These are phyloP conservation scores for Pythium brachiatum DNA, from an alignment of 352 stramenopile genomes.

Conservation along the genomic window DNA sequence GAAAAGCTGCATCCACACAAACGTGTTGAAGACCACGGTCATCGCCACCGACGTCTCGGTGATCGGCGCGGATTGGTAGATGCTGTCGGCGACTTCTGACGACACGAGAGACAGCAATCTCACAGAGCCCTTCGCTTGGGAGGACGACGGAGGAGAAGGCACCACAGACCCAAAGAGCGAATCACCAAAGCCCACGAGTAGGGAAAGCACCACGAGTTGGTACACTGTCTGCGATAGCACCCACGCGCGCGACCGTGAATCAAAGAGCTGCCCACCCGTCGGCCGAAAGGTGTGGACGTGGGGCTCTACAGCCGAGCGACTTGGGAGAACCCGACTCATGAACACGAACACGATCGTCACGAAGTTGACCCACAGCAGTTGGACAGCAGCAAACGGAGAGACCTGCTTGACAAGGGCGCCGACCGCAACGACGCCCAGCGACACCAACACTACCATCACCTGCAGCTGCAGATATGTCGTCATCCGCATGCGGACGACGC, in stretches of 20 bases:
- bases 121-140: background rate
- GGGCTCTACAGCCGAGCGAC: background rate
- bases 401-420: background rate
- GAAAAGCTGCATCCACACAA: slow-evolving; percentile 32
- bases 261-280: background rate
- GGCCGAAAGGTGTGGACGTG: background rate
- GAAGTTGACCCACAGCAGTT: background rate
- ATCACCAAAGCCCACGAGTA: background rate
- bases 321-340: background rate
- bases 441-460: background rate
- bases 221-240: background rate
- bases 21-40: slow-evolving; percentile 29
- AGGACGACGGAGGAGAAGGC: no score
- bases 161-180: background rate
- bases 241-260: background rate
- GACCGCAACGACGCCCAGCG: background rate
- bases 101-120: background rate
- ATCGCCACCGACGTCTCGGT: background rate
- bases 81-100: background rate
- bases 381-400: background rate
- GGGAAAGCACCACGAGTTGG: background rate
- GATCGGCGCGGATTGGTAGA: background rate
- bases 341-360: background rate
- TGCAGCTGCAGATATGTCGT: background rate
- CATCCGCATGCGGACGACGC: background rate